Percentiles rank a stretch among this genome's conserved stretches.
phyloP scores from a whole-genome alignment of 169 alveolate genomes.

The Cryptosporidium bovis region DNA sequence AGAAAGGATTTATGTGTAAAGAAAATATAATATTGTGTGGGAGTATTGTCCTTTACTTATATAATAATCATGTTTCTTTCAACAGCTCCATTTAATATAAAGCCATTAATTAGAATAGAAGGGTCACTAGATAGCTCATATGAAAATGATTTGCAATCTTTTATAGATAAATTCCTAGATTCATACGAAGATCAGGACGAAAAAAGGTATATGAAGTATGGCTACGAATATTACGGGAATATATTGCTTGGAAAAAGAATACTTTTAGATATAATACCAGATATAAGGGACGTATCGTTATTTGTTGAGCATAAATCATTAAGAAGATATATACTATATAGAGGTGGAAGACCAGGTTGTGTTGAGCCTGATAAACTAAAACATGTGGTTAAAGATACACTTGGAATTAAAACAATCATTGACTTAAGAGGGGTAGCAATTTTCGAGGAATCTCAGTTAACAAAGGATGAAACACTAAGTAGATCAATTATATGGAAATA shows the following conservation, averaged over 20 bases:
- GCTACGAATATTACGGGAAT: conserved; percentile 51
- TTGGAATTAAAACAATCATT: conserved; percentile 47
- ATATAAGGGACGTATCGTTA: conserved; percentile 48
- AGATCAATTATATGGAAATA: conserved; percentile 55
- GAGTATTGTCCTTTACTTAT: no score
- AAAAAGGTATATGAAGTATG: not conserved
- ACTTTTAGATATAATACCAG: conserved; percentile 36
- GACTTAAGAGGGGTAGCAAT: conserved; percentile 44
- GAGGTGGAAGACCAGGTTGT: conserved; percentile 74
- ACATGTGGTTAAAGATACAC: conserved; percentile 25
- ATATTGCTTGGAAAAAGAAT: conserved; percentile 51
- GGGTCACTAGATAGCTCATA: conserved; percentile 5
- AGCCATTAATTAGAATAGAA: conserved; percentile 37
- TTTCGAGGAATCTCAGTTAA: conserved; percentile 33
- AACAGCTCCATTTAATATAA: conserved; percentile 24
- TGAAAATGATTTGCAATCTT: conserved; percentile 17
- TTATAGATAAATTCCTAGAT: conserved; percentile 39
- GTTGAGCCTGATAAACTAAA: conserved; percentile 70
- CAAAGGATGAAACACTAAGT: conserved; percentile 61
- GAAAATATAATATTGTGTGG: no score
- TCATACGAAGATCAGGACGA: conserved; percentile 3
- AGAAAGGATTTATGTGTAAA: no score
- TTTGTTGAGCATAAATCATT: conserved; percentile 3
- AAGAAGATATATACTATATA: conserved; percentile 28
- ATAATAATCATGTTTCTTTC: conserved; percentile 28